Evolutionary conservation across 139 green algal species (phyloP).

Genomic region (Micractinium sp.): DNA sequence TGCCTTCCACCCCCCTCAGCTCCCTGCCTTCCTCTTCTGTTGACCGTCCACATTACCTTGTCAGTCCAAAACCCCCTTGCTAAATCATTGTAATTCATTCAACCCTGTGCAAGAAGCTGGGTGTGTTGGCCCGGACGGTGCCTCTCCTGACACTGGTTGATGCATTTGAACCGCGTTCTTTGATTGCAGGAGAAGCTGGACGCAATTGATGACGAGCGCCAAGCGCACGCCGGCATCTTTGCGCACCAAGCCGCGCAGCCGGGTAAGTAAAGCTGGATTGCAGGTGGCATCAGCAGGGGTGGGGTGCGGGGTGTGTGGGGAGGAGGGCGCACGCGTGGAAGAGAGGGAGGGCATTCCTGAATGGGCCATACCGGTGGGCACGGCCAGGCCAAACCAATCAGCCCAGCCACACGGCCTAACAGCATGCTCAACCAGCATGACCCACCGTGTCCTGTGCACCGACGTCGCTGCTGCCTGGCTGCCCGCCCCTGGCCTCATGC

Average conservation of each 20-base stretch:
- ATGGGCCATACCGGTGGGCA: neutral
- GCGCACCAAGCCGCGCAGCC: neutral
- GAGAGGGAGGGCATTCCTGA: too few relatives aligned
- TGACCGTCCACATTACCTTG: too few relatives aligned
- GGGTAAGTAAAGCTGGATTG: neutral
- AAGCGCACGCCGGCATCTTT: conserved; percentile 21
- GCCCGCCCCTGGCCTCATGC: neutral
- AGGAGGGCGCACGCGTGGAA: too few relatives aligned
- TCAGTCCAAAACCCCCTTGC: too few relatives aligned
- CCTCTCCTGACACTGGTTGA: too few relatives aligned
- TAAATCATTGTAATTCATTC: too few relatives aligned
- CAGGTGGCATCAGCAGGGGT: too few relatives aligned
- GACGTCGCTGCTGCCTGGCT: neutral
- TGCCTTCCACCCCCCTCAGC: neutral
- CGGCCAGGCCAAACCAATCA: neutral
- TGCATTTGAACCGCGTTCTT: too few relatives aligned
- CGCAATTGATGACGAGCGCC: conserved; percentile 18
- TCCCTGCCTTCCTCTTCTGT: neutral
- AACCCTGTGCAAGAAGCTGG: too few relatives aligned
- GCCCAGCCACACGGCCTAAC: neutral
- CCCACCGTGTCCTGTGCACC: neutral
- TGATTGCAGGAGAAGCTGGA: conserved; percentile 28
- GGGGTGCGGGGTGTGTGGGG: too few relatives aligned
- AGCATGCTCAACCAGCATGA: neutral
- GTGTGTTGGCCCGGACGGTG: too few relatives aligned